Conservation (phyloP, 1,139 yeast genomes). For the Geotrichum histeridarum region DNA sequence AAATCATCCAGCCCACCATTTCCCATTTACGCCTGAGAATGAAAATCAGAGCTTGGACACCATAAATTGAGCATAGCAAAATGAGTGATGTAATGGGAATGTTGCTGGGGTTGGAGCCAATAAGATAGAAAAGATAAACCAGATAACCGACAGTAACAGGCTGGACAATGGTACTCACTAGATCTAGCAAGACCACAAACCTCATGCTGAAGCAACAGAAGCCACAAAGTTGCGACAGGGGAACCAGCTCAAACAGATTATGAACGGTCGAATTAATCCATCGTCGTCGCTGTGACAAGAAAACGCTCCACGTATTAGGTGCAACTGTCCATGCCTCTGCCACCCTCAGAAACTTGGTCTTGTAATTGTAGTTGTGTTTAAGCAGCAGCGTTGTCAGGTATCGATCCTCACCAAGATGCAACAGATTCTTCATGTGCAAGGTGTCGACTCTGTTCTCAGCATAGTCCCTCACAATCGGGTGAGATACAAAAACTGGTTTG, state of each 20-base stretch:
- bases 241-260: constrained; percentile 35
- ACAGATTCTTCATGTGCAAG: constrained; percentile 40
- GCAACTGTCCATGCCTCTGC: constrained; percentile 37
- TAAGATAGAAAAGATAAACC: constrained; percentile 35
- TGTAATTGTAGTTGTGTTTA: constrained; percentile 33
- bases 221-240: constrained; percentile 36
- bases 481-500: constrained; percentile 40
- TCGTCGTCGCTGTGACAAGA: constrained; percentile 39
- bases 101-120: constrained; percentile 33
- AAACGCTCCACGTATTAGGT: constrained; percentile 35
- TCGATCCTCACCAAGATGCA: constrained; percentile 44
- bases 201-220: constrained; percentile 38
- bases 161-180: constrained; percentile 36
- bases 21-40: constrained; percentile 38
- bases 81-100: constrained; percentile 37
- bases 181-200: constrained; percentile 36
- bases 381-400: constrained; percentile 41
- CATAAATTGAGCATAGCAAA: constrained; percentile 37
- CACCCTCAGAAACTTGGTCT: constrained; percentile 33
- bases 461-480: constrained; percentile 39
- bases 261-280: constrained; percentile 41
- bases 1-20: constrained; percentile 40
- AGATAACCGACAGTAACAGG: constrained; percentile 38
- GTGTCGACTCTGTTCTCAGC: constrained; percentile 41
- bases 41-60: constrained; percentile 37